Percentiles rank a stretch among this genome's conserved stretches.
phyloP scores from a whole-genome alignment of 768 basidiomycete species.

The Amanita phalloides region DNA sequence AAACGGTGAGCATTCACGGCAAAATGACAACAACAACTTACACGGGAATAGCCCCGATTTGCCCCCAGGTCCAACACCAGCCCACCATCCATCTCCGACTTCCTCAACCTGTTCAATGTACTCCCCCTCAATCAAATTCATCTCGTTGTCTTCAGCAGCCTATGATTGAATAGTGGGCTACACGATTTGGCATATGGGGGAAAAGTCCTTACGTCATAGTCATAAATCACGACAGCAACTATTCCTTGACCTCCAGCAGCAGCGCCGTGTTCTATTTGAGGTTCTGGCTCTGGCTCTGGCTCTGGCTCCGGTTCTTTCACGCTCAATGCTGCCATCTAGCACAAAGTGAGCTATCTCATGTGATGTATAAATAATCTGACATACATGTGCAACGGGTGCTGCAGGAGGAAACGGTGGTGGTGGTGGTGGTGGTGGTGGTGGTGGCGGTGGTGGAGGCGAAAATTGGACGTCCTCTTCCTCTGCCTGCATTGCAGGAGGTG shows the following conservation, averaged over 20 bases:
- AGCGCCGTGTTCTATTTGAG: slow-evolving; percentile 9
- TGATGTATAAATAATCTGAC: slow-evolving; percentile 4
- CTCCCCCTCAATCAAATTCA: slow-evolving; percentile 72
- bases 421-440: slow-evolving; percentile 42
- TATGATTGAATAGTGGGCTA: slow-evolving; percentile 12
- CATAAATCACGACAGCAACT: slow-evolving; percentile 70
- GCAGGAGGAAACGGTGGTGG: slow-evolving; percentile 27
- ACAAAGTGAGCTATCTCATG: not conserved
- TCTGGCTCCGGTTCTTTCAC: slow-evolving; percentile 23
- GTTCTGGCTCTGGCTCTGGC: slow-evolving; percentile 29
- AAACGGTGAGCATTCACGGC: not conserved
- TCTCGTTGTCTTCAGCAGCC: slow-evolving; percentile 83
- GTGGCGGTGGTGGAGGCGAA: slow-evolving; percentile 25
- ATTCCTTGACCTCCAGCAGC: slow-evolving; percentile 28
- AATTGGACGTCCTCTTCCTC: not conserved
- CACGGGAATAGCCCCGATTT: slow-evolving; percentile 82
- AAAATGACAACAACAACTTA: slow-evolving; percentile 20
- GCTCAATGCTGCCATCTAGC: slow-evolving; percentile 22
- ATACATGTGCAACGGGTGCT: slow-evolving; percentile 28
- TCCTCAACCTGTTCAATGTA: slow-evolving; percentile 75
- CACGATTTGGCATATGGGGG: not conserved
- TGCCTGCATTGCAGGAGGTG: slow-evolving; percentile 15
- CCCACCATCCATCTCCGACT: slow-evolving; percentile 91
- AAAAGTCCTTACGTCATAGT: slow-evolving; percentile 49
- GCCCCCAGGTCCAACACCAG: slow-evolving; percentile 58